Conservation (phyloP, 2,329 filamentous ascomycete species). For the Epicoccum sorghinum region DNA sequence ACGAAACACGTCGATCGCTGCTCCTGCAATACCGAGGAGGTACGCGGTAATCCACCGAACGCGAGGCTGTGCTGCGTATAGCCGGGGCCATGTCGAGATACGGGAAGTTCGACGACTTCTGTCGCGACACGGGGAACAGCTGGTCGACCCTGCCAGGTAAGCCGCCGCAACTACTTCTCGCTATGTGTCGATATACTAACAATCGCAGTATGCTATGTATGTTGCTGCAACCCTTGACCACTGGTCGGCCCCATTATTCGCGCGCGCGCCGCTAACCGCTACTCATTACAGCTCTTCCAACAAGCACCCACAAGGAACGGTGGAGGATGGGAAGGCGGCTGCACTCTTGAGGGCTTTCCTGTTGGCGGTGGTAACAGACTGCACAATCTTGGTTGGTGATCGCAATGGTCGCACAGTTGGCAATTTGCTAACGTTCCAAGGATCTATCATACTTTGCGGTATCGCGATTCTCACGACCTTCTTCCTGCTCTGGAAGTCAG, state of each 20-base stretch:
- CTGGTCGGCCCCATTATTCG: slow-evolving; percentile 17
- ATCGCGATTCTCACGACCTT: slow-evolving; percentile 73
- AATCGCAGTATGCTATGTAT: slow-evolving; percentile 55
- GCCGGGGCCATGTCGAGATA: slow-evolving; percentile 41
- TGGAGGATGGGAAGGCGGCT: slow-evolving; percentile 67
- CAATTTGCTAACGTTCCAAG: slow-evolving; percentile 53
- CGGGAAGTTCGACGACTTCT: slow-evolving; percentile 54
- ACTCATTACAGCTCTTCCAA: slow-evolving; percentile 66
- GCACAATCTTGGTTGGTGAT: slow-evolving; percentile 78
- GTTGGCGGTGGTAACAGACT: slow-evolving; percentile 70
- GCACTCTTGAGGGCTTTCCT: slow-evolving; percentile 75
- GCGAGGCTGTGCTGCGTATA: slow-evolving; percentile 35
- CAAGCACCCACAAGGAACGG: slow-evolving; percentile 64
- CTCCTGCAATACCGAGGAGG: neutral
- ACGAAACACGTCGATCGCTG: slow-evolving; percentile 6
- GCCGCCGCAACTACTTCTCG: slow-evolving; percentile 11
- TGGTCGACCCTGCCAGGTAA: slow-evolving; percentile 50
- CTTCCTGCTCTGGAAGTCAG: slow-evolving; percentile 78
- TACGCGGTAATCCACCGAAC: neutral
- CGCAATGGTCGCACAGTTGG: slow-evolving; percentile 9
- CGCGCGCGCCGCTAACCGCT: slow-evolving; percentile 35
- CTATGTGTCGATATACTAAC: slow-evolving; percentile 31
- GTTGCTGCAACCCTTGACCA: slow-evolving; percentile 28
- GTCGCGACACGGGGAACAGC: slow-evolving; percentile 55
- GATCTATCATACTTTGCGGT: slow-evolving; percentile 84